These are phyloP conservation scores for Brassica balearica DNA, from an alignment of 441 rosid species.

Conservation along the genomic window DNA sequence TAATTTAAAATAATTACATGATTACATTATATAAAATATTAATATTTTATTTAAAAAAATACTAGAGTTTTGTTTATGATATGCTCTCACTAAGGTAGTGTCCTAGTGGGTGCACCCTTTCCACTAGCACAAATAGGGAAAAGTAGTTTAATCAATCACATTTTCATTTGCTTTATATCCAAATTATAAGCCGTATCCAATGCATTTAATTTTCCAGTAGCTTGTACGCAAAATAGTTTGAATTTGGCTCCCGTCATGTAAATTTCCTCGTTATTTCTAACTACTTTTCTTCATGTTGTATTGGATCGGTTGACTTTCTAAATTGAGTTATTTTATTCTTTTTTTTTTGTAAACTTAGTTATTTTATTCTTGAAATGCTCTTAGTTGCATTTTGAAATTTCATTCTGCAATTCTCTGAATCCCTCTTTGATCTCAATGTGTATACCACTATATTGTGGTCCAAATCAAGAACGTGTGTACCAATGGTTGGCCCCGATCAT, in stretches of 20 bases:
- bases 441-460: conserved; percentile 8
- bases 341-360: background rate
- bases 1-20: background rate
- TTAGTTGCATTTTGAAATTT: background rate
- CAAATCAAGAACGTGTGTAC: conserved; percentile 19
- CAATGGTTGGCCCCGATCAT: conserved; percentile 24
- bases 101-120: background rate
- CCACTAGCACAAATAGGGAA: background rate
- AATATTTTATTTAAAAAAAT: no score
- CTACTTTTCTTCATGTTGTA: background rate
- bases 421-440: background rate
- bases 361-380: background rate
- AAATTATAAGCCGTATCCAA: background rate
- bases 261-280: background rate
- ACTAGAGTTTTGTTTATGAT: background rate
- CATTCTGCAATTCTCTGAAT: background rate
- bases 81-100: background rate
- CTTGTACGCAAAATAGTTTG: background rate
- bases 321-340: background rate
- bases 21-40: no score
- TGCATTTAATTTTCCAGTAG: background rate
- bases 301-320: background rate
- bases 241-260: background rate
- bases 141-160: background rate
- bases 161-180: background rate